Evolutionary conservation across 2,329 filamentous ascomycete genomes (phyloP).

Genomic region (Pseudocercospora fuligena): DNA sequence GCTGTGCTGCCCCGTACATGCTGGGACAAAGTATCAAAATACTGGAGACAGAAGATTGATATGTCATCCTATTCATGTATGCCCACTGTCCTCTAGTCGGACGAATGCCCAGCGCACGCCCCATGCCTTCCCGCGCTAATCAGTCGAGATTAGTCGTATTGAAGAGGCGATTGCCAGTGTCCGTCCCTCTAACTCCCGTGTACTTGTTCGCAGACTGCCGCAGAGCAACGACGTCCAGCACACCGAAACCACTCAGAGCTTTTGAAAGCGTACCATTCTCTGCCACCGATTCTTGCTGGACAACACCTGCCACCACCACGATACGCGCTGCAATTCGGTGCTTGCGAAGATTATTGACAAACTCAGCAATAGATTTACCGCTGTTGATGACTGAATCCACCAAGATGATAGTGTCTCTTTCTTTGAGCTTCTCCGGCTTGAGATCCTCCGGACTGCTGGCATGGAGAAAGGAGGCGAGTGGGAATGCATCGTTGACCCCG

Average conservation of each 20-base stretch:
- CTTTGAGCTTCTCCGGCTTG: slow-evolving; percentile 47
- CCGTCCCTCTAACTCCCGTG: slow-evolving; percentile 56
- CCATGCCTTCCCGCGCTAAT: slow-evolving; percentile 11
- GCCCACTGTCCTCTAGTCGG: too few relatives aligned
- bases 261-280: slow-evolving; percentile 26
- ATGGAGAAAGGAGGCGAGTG: slow-evolving; percentile 58
- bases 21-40: neutral
- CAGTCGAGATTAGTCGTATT: slow-evolving; percentile 58
- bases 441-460: slow-evolving; percentile 50
- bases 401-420: slow-evolving; percentile 52
- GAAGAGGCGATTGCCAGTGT: slow-evolving; percentile 65
- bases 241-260: slow-evolving; percentile 30
- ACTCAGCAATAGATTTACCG: slow-evolving; percentile 56
- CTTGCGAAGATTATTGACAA: slow-evolving; percentile 54
- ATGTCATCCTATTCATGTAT: neutral
- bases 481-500: slow-evolving; percentile 61
- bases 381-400: slow-evolving; percentile 68
- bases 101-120: neutral
- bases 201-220: slow-evolving; percentile 63
- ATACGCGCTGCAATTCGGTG: slow-evolving; percentile 51
- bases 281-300: slow-evolving; percentile 49
- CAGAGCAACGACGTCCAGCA: slow-evolving; percentile 56
- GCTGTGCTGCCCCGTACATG: neutral
- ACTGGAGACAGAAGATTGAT: too few relatives aligned
- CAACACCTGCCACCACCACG: slow-evolving; percentile 60